phyloP scores from a whole-genome alignment of 2,329 filamentous ascomycete species.

The Aspergillus vadensis region DNA sequence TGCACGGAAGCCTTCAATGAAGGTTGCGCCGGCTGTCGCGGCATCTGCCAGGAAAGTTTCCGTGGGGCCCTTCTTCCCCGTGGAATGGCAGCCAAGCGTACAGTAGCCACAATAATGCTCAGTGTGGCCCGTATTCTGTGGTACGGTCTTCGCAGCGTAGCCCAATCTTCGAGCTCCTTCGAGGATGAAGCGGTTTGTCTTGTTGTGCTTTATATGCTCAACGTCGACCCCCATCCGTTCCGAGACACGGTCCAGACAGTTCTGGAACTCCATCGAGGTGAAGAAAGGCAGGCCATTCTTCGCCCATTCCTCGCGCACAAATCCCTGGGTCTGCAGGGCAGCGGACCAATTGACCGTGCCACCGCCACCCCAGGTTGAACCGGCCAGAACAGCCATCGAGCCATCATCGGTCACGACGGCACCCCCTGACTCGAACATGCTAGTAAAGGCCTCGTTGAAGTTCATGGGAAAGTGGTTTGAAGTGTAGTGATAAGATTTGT shows the following conservation, averaged over 20 bases:
- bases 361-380: constrained; percentile 79
- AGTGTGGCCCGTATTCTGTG: constrained; percentile 75
- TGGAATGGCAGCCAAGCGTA: constrained; percentile 61
- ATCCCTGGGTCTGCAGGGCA: constrained; percentile 68
- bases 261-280: constrained; percentile 70
- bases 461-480: constrained; percentile 74
- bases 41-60: constrained; percentile 80
- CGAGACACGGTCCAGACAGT: constrained; percentile 77
- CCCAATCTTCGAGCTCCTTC: constrained; percentile 75
- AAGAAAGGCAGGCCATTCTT: constrained; percentile 70
- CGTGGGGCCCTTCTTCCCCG: constrained; percentile 76
- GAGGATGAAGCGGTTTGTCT: constrained; percentile 69
- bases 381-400: constrained; percentile 64
- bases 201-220: constrained; percentile 70
- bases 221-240: constrained; percentile 73
- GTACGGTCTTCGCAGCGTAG: constrained; percentile 67
- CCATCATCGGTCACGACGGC: constrained; percentile 58
- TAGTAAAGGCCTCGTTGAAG: constrained; percentile 59
- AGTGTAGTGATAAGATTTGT: constrained; percentile 77
- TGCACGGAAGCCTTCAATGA: constrained; percentile 79
- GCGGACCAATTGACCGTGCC: constrained; percentile 86
- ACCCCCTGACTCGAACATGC: constrained; percentile 72
- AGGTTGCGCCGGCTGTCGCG: constrained; percentile 72
- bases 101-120: constrained; percentile 75
- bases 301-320: constrained; percentile 81